Evolutionary conservation across 768 basidiomycete species (phyloP), one percentile per base, ranked within the genome.

Genomic region (Nidularia pulvinata): DNA sequence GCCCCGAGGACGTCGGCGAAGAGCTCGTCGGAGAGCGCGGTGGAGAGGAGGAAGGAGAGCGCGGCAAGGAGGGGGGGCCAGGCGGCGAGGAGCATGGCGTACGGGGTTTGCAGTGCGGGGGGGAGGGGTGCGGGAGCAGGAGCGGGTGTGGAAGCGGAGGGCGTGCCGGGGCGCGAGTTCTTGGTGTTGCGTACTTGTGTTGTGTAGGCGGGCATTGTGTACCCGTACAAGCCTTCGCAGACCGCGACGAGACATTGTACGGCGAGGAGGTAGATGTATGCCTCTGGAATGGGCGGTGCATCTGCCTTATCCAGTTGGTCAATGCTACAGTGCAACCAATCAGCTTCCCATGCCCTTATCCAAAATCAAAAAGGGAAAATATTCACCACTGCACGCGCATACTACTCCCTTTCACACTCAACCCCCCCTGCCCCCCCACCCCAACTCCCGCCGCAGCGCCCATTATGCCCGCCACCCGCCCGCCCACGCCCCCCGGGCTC

Each of bases 221-320:
- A 89, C 0, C 83, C 75, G 0, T 88, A 85, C 50, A 95, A 86
- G 1, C 94, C 95, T 60, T 95, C 93, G 55, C 89, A 93, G 2
- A 99, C 73, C 0, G 91, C 86, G 32, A 89, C 81, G 7, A 98
- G 78, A 62, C 90, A 95, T 61, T 98, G 95, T 0, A 97, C 81
- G 0, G 86, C 92, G 1, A 99, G 82, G 6, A 99, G 87, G 64
- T 95, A 96, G 57, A 96, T 82, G 65, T 99, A 98, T 3, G 90
- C 80, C 54, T 99, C 97, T 0, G 97, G 96, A 50, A 98, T 95
- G 0, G 85, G 78, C 0, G 97, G 97, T 0, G 95, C 85, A 60
- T 99, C 97, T 0, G 93, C 90, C 68, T 99, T 99, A 74, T 99
- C 96, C 10, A 98, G 83, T 68, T 98, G 97, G 66, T 99, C 96